Evolutionary conservation across 208 protist genomes (phyloP).

Genomic region (Trypanosoma brucei): DNA sequence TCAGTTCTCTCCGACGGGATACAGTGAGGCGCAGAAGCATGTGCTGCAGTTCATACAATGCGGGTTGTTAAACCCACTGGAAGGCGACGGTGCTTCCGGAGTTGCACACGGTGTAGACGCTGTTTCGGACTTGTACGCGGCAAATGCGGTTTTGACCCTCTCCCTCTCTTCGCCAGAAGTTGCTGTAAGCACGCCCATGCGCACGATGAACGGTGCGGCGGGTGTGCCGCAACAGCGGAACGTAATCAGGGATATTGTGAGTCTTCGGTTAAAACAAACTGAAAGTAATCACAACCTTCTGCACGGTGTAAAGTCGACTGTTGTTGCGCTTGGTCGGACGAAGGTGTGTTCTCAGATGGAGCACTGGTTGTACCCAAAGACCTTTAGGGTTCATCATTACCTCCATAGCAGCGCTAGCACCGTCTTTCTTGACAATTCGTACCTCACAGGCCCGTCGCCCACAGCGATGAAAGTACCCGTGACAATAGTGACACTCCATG

Average conservation of each 20-base stretch:
- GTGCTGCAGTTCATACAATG: conserved; percentile 72
- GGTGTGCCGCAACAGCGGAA: conserved; percentile 32
- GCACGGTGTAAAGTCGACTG: conserved; percentile 46
- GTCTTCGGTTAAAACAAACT: conserved; percentile 67
- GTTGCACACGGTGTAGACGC: conserved; percentile 52
- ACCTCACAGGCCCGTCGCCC: conserved; percentile 29
- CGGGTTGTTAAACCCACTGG: conserved; percentile 34
- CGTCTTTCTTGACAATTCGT: conserved; percentile 67
- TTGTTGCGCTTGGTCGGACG: conserved; percentile 68
- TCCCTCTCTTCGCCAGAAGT: conserved; percentile 58
- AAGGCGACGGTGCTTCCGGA: conserved; percentile 21
- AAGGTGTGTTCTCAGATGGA: conserved; percentile 79
- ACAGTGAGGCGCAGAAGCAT: conserved; percentile 28
- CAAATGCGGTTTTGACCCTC: conserved; percentile 54
- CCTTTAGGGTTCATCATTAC: conserved; percentile 60
- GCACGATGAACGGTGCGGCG: conserved; percentile 25
- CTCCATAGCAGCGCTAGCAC: conserved; percentile 63
- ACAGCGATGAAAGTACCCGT: conserved; percentile 61
- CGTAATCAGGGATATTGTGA: conserved; percentile 75
- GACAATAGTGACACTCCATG: conserved; percentile 74
- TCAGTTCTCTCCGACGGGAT: conserved; percentile 25
- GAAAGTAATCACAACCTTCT: conserved; percentile 85
- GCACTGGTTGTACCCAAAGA: conserved; percentile 78
- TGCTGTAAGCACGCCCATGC: conserved; percentile 46
- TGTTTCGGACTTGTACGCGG: conserved; percentile 69